Base-by-base conservation (phyloP, 805 yeast genomes). In the Nakazawaea wickerhamii region DNA sequence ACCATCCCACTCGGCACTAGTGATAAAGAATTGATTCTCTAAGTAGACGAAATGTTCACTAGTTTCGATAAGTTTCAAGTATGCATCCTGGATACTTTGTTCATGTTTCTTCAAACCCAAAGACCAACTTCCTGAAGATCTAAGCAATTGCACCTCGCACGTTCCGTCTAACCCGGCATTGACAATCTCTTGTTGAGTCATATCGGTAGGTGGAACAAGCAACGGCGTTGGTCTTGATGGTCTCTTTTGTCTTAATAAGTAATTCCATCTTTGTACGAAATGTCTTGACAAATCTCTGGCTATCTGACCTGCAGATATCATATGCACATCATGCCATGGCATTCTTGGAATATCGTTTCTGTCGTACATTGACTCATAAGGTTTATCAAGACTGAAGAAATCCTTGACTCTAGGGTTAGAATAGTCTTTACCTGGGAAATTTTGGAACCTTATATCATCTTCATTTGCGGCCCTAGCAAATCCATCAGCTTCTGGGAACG, bases 251-350 rank as follows among this genome's bases (percentile, higher is more conserved):
- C 99, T 77, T 40, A 95, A 61, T 30, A 93, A 68, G 57, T 87
- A 93, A 59, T 93, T 93, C 99, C 99, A 93, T 54, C 99, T 76
- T 65, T 93, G 99, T 11, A 89, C 95, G 63, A 95, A 93, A 60
- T 93, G 98, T 44, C 99, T 76, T 0, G 95, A 76, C 40, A 91
- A 63, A 60, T 93, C 99, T 46, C 97, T 73, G 0, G 98, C 99
- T 3, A 90, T 79, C 55, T 90, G 95, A 11, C 99, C 99, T 2
- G 90, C 77, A 1, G 95, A 80, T 65, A 89, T 79, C 95, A 90
- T 93, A 52, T 93, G 98, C 30, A 93, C 87, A 71, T 93, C 99
- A 61, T 93, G 99, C 99, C 99, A 93, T 8, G 99, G 99, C 99
- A 93, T 93, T 53, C 99, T 76, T 2, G 99, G 98, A 17, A 77